Evolutionary conservation across 2,329 filamentous ascomycete species (phyloP), one percentile per base, ranked within the genome.

Genomic region (Falciphora oryzae): DNA sequence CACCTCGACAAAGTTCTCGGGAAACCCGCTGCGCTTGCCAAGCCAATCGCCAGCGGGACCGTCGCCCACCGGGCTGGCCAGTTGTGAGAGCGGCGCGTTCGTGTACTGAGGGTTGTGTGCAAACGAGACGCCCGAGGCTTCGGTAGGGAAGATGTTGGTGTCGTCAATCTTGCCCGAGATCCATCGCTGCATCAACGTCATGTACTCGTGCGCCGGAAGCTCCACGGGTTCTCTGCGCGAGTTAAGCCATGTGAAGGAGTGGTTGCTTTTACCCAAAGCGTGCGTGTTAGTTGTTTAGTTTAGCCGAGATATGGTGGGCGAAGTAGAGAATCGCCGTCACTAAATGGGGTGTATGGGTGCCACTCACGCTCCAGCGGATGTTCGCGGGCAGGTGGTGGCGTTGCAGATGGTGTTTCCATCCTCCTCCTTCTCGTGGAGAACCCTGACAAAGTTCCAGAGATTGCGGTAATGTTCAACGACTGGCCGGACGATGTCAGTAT

Each of bases 171-270:
- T 98, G 78, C 93, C 92, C 35, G 92, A 91, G 74, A 98, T 96
- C 93, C 94, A 98, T 73, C 94, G 92, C 79, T 97, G 93, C 75
- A 98, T 96, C 31, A 97, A 87, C 69, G 92, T 92, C 79, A 97
- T 95, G 79, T 98, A 98, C 76, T 96, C 93, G 67, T 89, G 89
- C 8, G 94, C 94, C 4, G 94, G 93, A 57, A 98, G 90, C 77
- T 96, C 94, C 68, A 96, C 93, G 14, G 94, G 93, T 73, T 92
- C 89, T 70, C 90, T 88, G 71, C 91, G 89, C 69, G 89, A 89
- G 77, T 97, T 96, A 64, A 98, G 85, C 94, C 94, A 98, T 61
- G 93, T 97, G 76, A 97, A 98, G 31, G 92, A 96, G 77, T 96
- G 90, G 72, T 95, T 96, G n/a, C 85, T 88, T 94, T 29, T n/a